Evolutionary conservation across 2,329 filamentous ascomycete genomes (phyloP).

Genomic region (Biscogniauxia sp.): DNA sequence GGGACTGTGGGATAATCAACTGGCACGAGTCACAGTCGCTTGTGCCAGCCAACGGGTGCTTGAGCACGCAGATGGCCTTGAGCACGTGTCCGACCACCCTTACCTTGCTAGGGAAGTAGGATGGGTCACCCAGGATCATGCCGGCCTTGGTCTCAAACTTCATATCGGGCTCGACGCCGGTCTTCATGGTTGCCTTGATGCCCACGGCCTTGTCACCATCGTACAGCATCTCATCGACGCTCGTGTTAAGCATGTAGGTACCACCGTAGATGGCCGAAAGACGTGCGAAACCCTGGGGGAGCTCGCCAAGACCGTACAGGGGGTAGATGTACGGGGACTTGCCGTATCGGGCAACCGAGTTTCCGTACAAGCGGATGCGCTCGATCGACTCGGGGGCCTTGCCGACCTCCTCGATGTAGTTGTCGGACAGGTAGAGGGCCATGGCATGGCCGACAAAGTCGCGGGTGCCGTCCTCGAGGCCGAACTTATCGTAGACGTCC

Average conservation of each 20-base stretch:
- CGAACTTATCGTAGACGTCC: conserved; percentile 98
- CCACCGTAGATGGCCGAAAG: conserved; percentile 97
- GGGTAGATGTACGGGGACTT: conserved; percentile 99
- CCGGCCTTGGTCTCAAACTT: conserved; percentile 95
- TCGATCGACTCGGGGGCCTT: conserved; percentile 80
- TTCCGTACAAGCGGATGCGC: conserved; percentile 93
- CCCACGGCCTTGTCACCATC: conserved; percentile 83
- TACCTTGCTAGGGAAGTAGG: conserved; percentile 91
- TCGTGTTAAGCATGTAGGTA: conserved; percentile 99
- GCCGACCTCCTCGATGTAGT: conserved; percentile 74
- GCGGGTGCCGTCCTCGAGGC: conserved; percentile 81
- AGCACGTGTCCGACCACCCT: conserved; percentile 85
- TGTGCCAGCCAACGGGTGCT: conserved; percentile 89
- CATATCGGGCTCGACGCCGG: conserved; percentile 78
- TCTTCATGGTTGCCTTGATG: conserved; percentile 92
- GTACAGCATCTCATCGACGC: conserved; percentile 84
- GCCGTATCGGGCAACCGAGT: conserved; percentile 95
- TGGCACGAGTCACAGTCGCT: conserved; percentile 86
- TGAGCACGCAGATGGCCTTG: conserved; percentile 95
- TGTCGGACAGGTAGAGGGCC: conserved; percentile 90
- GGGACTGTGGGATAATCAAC: conserved; percentile 95
- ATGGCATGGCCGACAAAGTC: conserved; percentile 99
- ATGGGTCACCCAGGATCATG: conserved; percentile 94
- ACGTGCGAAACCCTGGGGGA: conserved; percentile 95
- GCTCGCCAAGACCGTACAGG: conserved; percentile 92